These are phyloP conservation scores for Stagonosporopsis chrysanthemi DNA, from an alignment of 2,329 filamentous ascomycete genomes.

Conservation along the genomic window DNA sequence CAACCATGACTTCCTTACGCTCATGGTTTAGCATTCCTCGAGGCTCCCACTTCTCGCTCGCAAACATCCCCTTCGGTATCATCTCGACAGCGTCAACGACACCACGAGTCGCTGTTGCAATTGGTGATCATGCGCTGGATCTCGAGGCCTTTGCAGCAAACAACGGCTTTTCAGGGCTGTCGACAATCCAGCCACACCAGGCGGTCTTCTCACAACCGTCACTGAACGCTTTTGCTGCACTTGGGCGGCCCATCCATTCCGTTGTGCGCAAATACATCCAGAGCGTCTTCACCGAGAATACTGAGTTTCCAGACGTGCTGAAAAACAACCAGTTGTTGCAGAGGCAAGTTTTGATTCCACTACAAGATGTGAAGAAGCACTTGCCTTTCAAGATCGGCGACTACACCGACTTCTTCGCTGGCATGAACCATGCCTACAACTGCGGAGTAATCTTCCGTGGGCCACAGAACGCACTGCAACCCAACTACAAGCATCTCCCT, in stretches of 20 bases:
- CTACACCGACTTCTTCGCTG: slow-evolving; percentile 87
- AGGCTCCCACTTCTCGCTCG: slow-evolving; percentile 73
- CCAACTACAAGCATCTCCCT: slow-evolving; percentile 82
- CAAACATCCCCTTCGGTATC: slow-evolving; percentile 85
- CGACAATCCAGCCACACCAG: slow-evolving; percentile 64
- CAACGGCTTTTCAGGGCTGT: slow-evolving; percentile 66
- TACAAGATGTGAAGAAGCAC: slow-evolving; percentile 68
- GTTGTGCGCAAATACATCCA: slow-evolving; percentile 75
- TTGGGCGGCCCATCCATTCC: slow-evolving; percentile 72
- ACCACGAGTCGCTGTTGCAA: slow-evolving; percentile 72
- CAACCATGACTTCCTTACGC: slow-evolving; percentile 44
- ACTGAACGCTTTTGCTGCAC: slow-evolving; percentile 75
- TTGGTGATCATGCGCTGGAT: slow-evolving; percentile 76
- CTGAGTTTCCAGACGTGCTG: slow-evolving; percentile 66
- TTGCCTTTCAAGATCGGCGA: slow-evolving; percentile 81
- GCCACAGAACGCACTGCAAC: slow-evolving; percentile 74
- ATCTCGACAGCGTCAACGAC: slow-evolving; percentile 68
- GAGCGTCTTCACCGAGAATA: slow-evolving; percentile 67
- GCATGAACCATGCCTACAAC: slow-evolving; percentile 78
- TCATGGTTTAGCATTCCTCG: slow-evolving; percentile 69
- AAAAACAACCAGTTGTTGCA: slow-evolving; percentile 67
- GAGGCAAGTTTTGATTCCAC: slow-evolving; percentile 65
- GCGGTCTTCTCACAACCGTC: slow-evolving; percentile 70
- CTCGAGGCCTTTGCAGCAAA: slow-evolving; percentile 67
- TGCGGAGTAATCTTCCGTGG: slow-evolving; percentile 77